Evolutionary conservation across 805 yeast genomes (phyloP).

Genomic region (Candida cerambycidarum): DNA sequence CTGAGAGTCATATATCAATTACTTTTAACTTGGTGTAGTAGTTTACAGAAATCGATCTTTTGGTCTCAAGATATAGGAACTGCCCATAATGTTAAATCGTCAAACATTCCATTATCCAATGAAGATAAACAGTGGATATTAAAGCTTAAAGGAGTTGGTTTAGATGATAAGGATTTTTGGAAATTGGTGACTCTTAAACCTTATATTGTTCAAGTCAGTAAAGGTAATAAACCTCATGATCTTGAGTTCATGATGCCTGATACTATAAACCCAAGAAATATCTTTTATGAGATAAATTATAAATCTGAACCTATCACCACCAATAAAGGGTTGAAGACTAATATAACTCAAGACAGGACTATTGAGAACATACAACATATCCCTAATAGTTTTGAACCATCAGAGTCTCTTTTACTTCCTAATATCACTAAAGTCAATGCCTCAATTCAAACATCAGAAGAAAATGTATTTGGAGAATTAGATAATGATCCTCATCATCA

Average conservation of each 20-base stretch:
- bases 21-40: slow-evolving; percentile 19
- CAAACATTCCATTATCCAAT: slow-evolving; percentile 44
- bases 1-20: slow-evolving; percentile 16
- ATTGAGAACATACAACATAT: no score
- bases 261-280: slow-evolving; percentile 27
- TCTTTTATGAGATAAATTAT: slow-evolving; percentile 38
- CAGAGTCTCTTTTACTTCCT: slow-evolving; percentile 30
- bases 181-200: slow-evolving; percentile 71
- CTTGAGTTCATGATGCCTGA: not conserved
- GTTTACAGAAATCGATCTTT: slow-evolving; percentile 59
- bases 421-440: slow-evolving; percentile 32
- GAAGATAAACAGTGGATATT: slow-evolving; percentile 76
- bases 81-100: not conserved
- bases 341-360: slow-evolving; percentile 11
- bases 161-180: slow-evolving; percentile 76
- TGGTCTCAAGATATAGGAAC: slow-evolving; percentile 51
- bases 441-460: slow-evolving; percentile 40
- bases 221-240: slow-evolving; percentile 16
- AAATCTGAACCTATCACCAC: slow-evolving; percentile 32
- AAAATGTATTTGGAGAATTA: slow-evolving; percentile 47
- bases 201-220: slow-evolving; percentile 61
- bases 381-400: not conserved
- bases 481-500: slow-evolving; percentile 28
- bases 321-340: slow-evolving; percentile 22
- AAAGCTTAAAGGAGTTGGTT: slow-evolving; percentile 69